Percentiles rank a stretch among this genome's conserved stretches.
phyloP scores from a whole-genome alignment of 768 basidiomycete species.

The Kwoniella shandongensis region DNA sequence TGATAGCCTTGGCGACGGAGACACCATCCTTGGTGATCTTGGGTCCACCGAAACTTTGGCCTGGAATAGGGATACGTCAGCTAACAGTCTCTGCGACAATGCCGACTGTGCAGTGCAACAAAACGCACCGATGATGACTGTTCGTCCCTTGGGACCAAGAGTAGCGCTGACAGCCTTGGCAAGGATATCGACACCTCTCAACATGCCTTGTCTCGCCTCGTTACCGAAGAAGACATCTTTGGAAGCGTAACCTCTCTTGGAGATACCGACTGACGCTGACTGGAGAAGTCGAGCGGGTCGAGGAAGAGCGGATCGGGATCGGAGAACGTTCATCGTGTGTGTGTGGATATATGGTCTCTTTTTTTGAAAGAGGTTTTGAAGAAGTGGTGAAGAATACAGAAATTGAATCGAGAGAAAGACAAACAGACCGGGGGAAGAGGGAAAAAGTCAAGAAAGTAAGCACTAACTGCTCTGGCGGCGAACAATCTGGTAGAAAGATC shows the following conservation, averaged over 20 bases:
- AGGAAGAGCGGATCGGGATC: conserved; percentile 46
- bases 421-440: too few species aligned
- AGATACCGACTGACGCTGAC: conserved; percentile 22
- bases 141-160: conserved; percentile 95
- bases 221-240: conserved; percentile 98
- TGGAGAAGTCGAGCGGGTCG: conserved; percentile 44
- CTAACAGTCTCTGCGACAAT: background rate
- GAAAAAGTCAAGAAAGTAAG: background rate
- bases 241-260: conserved; percentile 45
- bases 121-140: conserved; percentile 89
- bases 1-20: conserved; percentile 92
- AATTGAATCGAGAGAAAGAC: background rate
- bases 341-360: background rate
- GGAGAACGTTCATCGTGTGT: conserved; percentile 34
- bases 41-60: conserved; percentile 56
- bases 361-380: conserved; percentile 1
- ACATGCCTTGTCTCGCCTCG: conserved; percentile 87
- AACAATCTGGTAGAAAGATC: conserved; percentile 13
- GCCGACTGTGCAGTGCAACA: background rate
- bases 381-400: conserved; percentile 5
- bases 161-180: conserved; percentile 97
- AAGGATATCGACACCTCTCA: conserved; percentile 93
- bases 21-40: conserved; percentile 99
- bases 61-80: conserved; percentile 13
- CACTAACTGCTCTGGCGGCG: too few species aligned